These are phyloP conservation scores for Pseudovirgaria hyperparasitica DNA, from an alignment of 2,329 filamentous ascomycete species.

Conservation along the genomic window DNA sequence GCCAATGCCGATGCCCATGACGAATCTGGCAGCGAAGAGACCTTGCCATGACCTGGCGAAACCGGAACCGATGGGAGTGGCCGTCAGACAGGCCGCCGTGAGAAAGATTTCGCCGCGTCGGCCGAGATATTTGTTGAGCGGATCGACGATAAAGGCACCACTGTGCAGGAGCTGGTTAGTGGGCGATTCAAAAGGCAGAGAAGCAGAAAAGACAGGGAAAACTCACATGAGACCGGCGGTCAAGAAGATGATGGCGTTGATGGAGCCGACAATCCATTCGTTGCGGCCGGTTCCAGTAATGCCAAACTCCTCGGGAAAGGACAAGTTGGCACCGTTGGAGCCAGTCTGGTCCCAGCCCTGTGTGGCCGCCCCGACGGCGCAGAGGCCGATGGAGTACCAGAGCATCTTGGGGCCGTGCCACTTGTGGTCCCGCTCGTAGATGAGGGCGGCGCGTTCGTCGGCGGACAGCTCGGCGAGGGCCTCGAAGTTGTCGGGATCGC, in stretches of 20 bases:
- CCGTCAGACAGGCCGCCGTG: constrained; percentile 21
- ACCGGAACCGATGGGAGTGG: constrained; percentile 23
- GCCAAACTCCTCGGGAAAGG: constrained; percentile 43
- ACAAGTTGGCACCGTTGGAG: constrained; percentile 42
- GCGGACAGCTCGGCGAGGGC: constrained; percentile 47
- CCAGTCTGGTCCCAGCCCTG: constrained; percentile 55
- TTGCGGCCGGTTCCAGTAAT: constrained; percentile 22
- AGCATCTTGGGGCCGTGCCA: constrained; percentile 46
- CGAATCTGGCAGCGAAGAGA: constrained; percentile 20
- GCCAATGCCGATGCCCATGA: constrained; percentile 23
- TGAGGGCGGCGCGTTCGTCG: constrained; percentile 46
- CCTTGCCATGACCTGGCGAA: constrained; percentile 24
- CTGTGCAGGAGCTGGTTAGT: constrained; percentile 6
- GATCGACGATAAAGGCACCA: constrained; percentile 21
- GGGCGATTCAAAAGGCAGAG: constrained; percentile 3
- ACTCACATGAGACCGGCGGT: constrained; percentile 24
- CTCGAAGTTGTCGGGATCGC: constrained; percentile 53
- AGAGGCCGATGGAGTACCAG: constrained; percentile 54
- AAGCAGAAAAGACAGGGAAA: constrained; percentile 8
- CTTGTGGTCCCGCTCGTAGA: constrained; percentile 52
- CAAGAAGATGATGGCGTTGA: constrained; percentile 27
- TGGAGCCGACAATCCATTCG: constrained; percentile 20
- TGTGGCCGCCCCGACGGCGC: constrained; percentile 58
- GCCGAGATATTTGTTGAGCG: constrained; percentile 24
- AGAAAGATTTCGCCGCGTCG: constrained; percentile 25